Percentiles rank a stretch among this genome's conserved stretches.
phyloP scores from a whole-genome alignment of 257 asterid species.

The Scutellaria baicalensis region DNA sequence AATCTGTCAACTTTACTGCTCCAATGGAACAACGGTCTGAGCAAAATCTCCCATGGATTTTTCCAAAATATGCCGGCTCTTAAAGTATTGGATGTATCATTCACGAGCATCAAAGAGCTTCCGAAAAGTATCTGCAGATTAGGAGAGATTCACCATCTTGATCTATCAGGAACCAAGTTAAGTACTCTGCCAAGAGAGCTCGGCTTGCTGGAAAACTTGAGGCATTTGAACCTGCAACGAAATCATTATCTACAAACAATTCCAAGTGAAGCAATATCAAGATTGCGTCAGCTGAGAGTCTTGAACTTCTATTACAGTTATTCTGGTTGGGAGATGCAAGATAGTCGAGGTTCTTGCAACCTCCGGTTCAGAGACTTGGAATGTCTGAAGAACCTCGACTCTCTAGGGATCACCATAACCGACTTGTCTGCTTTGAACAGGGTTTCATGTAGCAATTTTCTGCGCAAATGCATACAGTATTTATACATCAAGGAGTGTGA shows the following conservation, averaged over 20 bases:
- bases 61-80: slow-evolving; percentile 33
- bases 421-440: slow-evolving; percentile 20
- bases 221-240: slow-evolving; percentile 41
- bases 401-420: slow-evolving; percentile 39
- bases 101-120: slow-evolving; percentile 32
- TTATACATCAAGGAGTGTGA: slow-evolving; percentile 42
- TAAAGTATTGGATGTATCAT: slow-evolving; percentile 33
- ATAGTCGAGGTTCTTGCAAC: slow-evolving; percentile 14
- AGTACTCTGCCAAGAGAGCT: slow-evolving; percentile 31
- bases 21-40: slow-evolving; percentile 36
- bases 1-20: slow-evolving; percentile 30
- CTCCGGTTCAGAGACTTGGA: slow-evolving; percentile 29
- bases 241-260: slow-evolving; percentile 31
- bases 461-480: slow-evolving; percentile 34
- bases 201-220: slow-evolving; percentile 25
- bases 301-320: slow-evolving; percentile 44
- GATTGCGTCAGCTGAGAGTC: slow-evolving; percentile 30
- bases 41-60: slow-evolving; percentile 23
- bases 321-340: slow-evolving; percentile 25
- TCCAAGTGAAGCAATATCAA: slow-evolving; percentile 30
- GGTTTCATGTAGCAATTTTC: slow-evolving; percentile 18
- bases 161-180: slow-evolving; percentile 44
- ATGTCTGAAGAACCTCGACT: slow-evolving; percentile 21
- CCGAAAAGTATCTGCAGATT: slow-evolving; percentile 31
- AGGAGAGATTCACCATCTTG: slow-evolving; percentile 37